Percentiles rank a stretch among this genome's conserved stretches.
These are phyloP conservation scores for Trametes gibbosa DNA, from an alignment of 768 basidiomycete genomes.

Conservation along the genomic window DNA sequence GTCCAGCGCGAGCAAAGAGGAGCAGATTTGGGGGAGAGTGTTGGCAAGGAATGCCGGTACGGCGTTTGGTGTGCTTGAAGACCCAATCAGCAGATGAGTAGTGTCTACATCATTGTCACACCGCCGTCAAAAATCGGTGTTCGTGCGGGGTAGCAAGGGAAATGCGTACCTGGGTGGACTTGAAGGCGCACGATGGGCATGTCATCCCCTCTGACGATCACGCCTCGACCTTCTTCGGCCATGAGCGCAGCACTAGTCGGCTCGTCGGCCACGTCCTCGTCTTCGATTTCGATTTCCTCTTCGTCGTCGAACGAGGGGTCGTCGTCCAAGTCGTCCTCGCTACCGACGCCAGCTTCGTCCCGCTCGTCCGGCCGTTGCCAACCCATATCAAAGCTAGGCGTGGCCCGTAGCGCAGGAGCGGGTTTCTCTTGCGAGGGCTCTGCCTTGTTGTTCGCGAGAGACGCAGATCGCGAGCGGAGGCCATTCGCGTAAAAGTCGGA, in stretches of 20 bases:
- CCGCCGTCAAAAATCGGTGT: slow-evolving; percentile 4
- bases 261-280: slow-evolving; percentile 57
- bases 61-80: slow-evolving; percentile 70
- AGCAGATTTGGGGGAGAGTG: slow-evolving; percentile 67
- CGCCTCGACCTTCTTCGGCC: slow-evolving; percentile 81
- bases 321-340: slow-evolving; percentile 50
- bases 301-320: slow-evolving; percentile 38
- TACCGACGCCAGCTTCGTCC: slow-evolving; percentile 60
- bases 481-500: slow-evolving; percentile 68
- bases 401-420: slow-evolving; percentile 45
- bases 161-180: slow-evolving; percentile 65
- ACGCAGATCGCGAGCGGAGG: slow-evolving; percentile 69
- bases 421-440: slow-evolving; percentile 40
- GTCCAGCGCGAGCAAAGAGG: slow-evolving; percentile 87
- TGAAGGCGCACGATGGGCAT: slow-evolving; percentile 59
- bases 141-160: not conserved
- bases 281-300: slow-evolving; percentile 49
- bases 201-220: slow-evolving; percentile 73
- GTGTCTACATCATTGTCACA: slow-evolving; percentile 54
- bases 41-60: slow-evolving; percentile 73
- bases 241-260: slow-evolving; percentile 75
- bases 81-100: slow-evolving; percentile 91
- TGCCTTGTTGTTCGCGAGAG: slow-evolving; percentile 47
- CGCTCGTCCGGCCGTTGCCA: slow-evolving; percentile 75
- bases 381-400: slow-evolving; percentile 72